Evolutionary conservation across 306 rosid species (phyloP), one percentile per base, ranked within the genome.

Genomic region (Phaseolus lunatus): DNA sequence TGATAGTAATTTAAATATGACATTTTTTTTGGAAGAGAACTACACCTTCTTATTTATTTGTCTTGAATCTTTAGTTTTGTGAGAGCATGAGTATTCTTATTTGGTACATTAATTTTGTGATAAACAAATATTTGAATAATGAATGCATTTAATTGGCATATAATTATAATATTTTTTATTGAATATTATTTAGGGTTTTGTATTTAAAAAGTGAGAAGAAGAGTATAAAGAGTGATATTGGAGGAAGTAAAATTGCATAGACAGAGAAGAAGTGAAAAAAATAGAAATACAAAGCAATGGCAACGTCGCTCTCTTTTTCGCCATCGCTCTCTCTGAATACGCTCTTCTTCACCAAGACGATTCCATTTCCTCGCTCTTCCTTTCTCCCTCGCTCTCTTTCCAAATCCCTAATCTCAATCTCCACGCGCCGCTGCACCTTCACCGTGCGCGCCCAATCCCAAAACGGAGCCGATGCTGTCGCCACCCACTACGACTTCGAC

Each of bases 401-500:
- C 71, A 77, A 73, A 68, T 22, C 88, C 83, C 76, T 78, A 23
- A 26, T 26, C 10, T 62, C 81, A 20, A 43, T 53, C 66, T 73
- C 82, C 35, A 13, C 67, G n/a, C 77, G 70, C 37, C 78, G 23
- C 65, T 84, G 71, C 65, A 18, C 43, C 76, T 54, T 86, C 67
- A 6, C 87, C 6, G 75, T 76, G 16, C 87, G 90, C 9, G 86
- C 92, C 20, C 71, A 83, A 7, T 86, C 93, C 37, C 85, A 68
- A 9, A 84, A 89, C 80, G 93, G 88, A 47, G 72, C 54, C 52
- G 95, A 92, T 24, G 16, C 80, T 11, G 3, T 78, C 61, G 83
- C 85, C 50, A 82, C 77, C 84, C 88, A 75, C 1, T 92, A 84
- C 66, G 98, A 94, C 81, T 92, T 90, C 71, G 98, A 94, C 80